Evolutionary conservation across 345 rosid species (phyloP).

Genomic region (Linum lewisii): DNA sequence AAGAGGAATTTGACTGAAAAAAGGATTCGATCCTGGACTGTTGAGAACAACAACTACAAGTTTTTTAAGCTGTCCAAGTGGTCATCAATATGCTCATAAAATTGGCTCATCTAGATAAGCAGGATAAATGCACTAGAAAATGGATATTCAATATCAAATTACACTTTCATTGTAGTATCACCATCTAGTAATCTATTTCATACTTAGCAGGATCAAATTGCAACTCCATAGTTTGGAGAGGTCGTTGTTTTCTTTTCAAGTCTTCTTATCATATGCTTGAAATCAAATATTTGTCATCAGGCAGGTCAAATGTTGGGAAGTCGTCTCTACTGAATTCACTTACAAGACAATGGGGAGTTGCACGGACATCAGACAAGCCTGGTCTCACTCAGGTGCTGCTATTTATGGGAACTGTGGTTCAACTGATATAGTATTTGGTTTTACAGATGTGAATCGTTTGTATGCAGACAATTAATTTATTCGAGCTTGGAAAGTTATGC

Average conservation of each 20-base stretch:
- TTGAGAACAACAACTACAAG: too few relatives aligned
- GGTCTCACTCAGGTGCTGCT: slow-evolving; percentile 84
- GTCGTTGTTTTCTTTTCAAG: background rate
- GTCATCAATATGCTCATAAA: too few relatives aligned
- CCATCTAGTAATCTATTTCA: too few relatives aligned
- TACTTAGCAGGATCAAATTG: too few relatives aligned
- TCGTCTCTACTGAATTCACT: slow-evolving; percentile 83
- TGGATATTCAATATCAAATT: too few relatives aligned
- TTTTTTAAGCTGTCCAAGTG: too few relatives aligned
- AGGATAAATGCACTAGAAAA: too few relatives aligned
- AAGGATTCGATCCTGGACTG: too few relatives aligned
- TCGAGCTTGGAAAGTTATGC: slow-evolving; percentile 62
- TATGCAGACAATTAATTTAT: slow-evolving; percentile 88
- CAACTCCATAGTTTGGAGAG: background rate
- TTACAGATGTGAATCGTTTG: slow-evolving; percentile 11
- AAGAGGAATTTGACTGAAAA: too few relatives aligned
- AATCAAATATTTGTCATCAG: slow-evolving; percentile 26
- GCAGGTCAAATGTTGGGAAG: slow-evolving; percentile 98
- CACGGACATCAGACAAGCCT: slow-evolving; percentile 95
- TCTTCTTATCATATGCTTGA: slow-evolving; percentile 7
- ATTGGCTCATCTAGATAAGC: too few relatives aligned
- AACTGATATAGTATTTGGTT: slow-evolving; percentile 7
- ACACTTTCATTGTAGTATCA: too few relatives aligned
- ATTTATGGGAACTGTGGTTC: slow-evolving; percentile 7
- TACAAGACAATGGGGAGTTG: slow-evolving; percentile 97